Conservation (phyloP, 441 rosid genomes). For the Rhodomyrtus psidioides region DNA sequence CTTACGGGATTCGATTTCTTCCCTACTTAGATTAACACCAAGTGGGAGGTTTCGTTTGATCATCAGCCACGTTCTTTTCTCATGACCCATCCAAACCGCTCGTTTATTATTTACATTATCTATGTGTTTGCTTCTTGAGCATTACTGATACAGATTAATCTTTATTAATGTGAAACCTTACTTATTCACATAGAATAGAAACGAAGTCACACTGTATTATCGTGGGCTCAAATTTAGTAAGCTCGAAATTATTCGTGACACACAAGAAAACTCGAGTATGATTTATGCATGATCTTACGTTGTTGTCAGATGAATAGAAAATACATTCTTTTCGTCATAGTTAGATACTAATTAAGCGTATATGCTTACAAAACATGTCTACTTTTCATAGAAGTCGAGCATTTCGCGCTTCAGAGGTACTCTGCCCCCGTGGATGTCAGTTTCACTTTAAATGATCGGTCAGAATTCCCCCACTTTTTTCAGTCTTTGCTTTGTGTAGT, state of each 20-base stretch:
- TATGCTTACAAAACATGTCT: neutral
- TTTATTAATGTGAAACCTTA: neutral
- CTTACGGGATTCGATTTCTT: neutral
- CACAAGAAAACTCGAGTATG: neutral
- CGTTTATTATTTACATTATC: neutral
- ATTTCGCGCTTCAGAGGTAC: neutral
- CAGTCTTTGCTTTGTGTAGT: neutral
- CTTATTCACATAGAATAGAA: neutral
- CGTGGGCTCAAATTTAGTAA: neutral
- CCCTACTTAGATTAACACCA: neutral
- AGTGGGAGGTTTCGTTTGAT: neutral
- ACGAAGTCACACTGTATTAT: neutral
- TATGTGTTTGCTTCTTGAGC: neutral
- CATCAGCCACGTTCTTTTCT: neutral
- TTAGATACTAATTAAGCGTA: neutral
- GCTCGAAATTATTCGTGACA: neutral
- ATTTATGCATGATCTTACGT: neutral
- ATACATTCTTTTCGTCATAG: no score
- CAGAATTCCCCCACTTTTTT: no score
- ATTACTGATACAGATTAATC: neutral
- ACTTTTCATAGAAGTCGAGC: neutral
- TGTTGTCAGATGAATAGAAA: neutral
- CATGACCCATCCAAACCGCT: neutral
- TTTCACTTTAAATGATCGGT: neutral
- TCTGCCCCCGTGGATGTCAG: neutral